Conservation (phyloP, 352 stramenopile genomes). For the Aphanomyces euteiches region DNA sequence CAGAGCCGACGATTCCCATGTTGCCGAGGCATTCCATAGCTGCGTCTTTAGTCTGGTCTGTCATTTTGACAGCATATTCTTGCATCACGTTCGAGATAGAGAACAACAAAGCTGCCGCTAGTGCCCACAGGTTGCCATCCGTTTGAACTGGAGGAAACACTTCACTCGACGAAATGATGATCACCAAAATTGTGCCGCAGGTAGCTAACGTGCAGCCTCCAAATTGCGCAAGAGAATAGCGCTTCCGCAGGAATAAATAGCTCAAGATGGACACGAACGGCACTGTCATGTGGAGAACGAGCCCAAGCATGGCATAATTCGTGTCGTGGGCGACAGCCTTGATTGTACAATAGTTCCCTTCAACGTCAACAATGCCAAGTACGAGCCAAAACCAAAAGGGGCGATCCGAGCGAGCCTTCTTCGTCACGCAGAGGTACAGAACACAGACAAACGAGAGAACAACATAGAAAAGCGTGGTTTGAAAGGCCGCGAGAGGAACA, state of each 20-base stretch:
- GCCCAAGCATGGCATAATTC: conserved; percentile 61
- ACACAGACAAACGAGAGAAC: conserved; percentile 50
- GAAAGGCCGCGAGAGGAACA: conserved; percentile 53
- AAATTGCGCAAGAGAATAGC: conserved; percentile 56
- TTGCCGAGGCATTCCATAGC: conserved; percentile 59
- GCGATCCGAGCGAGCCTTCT: conserved; percentile 40
- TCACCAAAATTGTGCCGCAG: conserved; percentile 52
- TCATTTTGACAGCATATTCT: conserved; percentile 41
- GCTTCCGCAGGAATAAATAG: conserved; percentile 62
- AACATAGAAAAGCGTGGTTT: conserved; percentile 58
- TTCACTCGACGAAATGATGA: conserved; percentile 50
- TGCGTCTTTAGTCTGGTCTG: conserved; percentile 47
- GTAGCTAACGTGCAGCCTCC: conserved; percentile 44
- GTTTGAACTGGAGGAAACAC: conserved; percentile 39
- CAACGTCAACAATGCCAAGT: conserved; percentile 53
- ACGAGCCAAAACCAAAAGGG: conserved; percentile 63
- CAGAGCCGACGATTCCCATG: conserved; percentile 48
- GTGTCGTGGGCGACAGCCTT: conserved; percentile 61
- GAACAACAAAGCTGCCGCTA: conserved; percentile 58
- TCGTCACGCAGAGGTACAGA: conserved; percentile 38
- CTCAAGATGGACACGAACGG: conserved; percentile 64
- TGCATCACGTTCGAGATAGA: conserved; percentile 69
- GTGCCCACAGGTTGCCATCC: conserved; percentile 54
- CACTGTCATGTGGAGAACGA: conserved; percentile 67
- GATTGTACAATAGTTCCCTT: conserved; percentile 70